Conservation (phyloP, 2,329 filamentous ascomycete species). For the Aureobasidium sp. region DNA sequence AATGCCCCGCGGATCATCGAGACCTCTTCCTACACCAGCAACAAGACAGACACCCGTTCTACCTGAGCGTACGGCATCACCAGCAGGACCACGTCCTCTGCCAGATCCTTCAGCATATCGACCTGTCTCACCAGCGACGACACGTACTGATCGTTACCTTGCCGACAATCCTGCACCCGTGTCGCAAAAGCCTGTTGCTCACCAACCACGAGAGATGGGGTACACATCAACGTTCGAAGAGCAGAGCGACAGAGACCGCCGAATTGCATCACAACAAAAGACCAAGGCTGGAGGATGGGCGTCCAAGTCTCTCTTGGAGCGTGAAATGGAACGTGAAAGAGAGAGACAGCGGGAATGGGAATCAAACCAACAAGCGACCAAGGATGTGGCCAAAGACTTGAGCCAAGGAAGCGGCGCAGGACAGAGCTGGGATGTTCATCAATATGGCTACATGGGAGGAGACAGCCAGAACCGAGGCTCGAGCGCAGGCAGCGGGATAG, state of each 20-base stretch:
- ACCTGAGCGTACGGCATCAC: constrained; percentile 20
- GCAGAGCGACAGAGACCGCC: constrained; percentile 51
- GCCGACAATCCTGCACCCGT: constrained; percentile 48
- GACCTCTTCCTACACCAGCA: constrained; percentile 27
- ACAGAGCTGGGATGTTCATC: constrained; percentile 66
- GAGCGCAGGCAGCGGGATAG: constrained; percentile 51
- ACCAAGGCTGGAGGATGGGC: constrained; percentile 59
- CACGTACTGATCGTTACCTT: constrained; percentile 53
- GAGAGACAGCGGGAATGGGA: constrained; percentile 76
- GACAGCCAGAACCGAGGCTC: constrained; percentile 64
- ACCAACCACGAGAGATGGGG: constrained; percentile 46
- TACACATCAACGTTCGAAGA: constrained; percentile 51
- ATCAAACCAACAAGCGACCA: constrained; percentile 60
- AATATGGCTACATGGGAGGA: constrained; percentile 70
- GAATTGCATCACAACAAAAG: constrained; percentile 51
- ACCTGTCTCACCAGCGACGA: constrained; percentile 25
- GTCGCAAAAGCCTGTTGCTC: constrained; percentile 28
- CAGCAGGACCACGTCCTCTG: constrained; percentile 15
- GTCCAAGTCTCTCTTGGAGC: constrained; percentile 64
- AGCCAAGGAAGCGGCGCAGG: constrained; percentile 62
- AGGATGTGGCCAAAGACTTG: constrained; percentile 46
- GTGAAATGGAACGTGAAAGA: constrained; percentile 74
- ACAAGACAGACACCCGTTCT: constrained; percentile 30
- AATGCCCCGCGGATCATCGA: constrained; percentile 18
- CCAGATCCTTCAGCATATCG: constrained; percentile 39